Evolutionary conservation across 2,329 filamentous ascomycete genomes (phyloP), one percentile per base, ranked within the genome.

Genomic region (Magnaporthiopsis rhizophila): DNA sequence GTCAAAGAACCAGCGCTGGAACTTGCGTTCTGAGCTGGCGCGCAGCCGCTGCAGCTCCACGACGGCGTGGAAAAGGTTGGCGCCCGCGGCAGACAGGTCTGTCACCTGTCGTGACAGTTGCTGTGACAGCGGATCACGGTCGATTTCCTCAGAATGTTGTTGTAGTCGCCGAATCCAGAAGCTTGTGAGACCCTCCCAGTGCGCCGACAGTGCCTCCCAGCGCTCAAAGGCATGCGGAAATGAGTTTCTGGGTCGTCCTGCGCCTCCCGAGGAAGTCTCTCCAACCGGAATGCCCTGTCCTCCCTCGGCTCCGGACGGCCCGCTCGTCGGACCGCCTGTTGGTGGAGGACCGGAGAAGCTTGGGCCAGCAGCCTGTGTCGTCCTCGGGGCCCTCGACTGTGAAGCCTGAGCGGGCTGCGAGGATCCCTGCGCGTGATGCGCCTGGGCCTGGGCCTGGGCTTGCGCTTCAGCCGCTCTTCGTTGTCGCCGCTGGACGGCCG

Each of bases 1-100:
- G 74, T 99, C 95, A 70, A 96, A 97, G 77, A 98, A 98, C 95
- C 95, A 99, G 62, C 95, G 86, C 77, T 99, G 95, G 71, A 99
- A 99, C 74, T 98, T 98, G 68, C 95, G 88, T 76, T 99, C 95
- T 0, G 94, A 98, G 64, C 92, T 97, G 53, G 95, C 95, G 58
- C 95, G 89, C 32, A 99, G 82, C 36, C 95, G 88, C 75, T 99
- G 95, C 59, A 99, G 80, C 76, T 99, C 95, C 3, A 99, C 95
- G 0, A 99, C 93, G 12, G 95, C 95, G 74, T 99, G 95, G 75
- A 99, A 99, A 0, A 99, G 82, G 70, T 99, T 99, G 6, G 95
- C 95, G 15, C 95, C 95, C 0, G 95, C 95, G 9, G 95, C 95
- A 32, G 95, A 97, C n/a, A 99, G 82, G 74, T 99, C 95, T 0